Evolutionary conservation across 1,284 basidiomycete genomes (phyloP).

Genomic region (Cronartium quercuum): DNA sequence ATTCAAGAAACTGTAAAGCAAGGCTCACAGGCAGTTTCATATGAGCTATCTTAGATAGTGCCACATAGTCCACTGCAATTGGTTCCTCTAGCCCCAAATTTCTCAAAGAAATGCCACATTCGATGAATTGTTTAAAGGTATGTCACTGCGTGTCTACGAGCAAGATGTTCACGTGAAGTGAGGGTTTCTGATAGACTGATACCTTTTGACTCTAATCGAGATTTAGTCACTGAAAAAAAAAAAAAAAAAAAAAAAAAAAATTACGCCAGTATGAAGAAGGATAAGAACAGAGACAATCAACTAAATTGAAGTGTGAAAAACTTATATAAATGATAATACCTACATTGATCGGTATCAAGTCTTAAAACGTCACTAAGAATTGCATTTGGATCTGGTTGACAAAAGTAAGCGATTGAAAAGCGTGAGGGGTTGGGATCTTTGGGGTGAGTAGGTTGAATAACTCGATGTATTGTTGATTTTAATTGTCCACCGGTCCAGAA

Average conservation of each 20-base stretch:
- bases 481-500: conserved; percentile 1
- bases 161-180: neutral
- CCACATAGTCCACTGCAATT: too few species aligned
- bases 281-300: neutral
- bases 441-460: conserved; percentile 1
- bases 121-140: too few species aligned
- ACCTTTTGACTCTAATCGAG: neutral
- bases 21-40: too few species aligned
- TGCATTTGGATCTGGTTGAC: conserved; percentile 1
- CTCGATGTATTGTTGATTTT: neutral
- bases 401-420: conserved; percentile 1
- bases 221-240: neutral
- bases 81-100: too few species aligned
- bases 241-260: neutral
- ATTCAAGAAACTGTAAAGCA: too few species aligned
- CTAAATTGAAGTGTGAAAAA: neutral
- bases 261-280: neutral
- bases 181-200: neutral
- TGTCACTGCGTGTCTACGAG: neutral
- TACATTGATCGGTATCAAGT: neutral
- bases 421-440: neutral
- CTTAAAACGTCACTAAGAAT: neutral
- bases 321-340: neutral
- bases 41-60: too few species aligned
- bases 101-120: too few species aligned